Base-by-base conservation (phyloP, 1,284 basidiomycete genomes). In the Puccinia triticina region DNA sequence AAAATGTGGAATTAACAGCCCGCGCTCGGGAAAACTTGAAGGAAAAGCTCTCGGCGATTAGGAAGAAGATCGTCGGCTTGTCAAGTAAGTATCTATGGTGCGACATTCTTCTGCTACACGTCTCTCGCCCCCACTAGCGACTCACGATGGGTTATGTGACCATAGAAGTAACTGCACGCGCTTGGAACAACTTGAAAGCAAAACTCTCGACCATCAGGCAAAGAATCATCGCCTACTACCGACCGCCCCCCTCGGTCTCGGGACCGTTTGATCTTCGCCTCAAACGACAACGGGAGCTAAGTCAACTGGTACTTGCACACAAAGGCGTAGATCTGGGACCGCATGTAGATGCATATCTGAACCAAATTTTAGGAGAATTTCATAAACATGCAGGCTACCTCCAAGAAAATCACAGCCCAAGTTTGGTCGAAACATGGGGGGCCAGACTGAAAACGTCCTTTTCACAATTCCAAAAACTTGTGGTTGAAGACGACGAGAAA, bases 261-360 rank as follows among this genome's bases (percentile, higher is more conserved):
- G 64, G 64, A 3, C 64, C 64, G 43, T 66, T 66, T 66, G 64
- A 66, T 43, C 64, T n/a, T 40, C 37, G 16, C 34, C 23, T 48
- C 66, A 48, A 69, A 69, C 32, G 29, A 69, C 34, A 32, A 40
- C 43, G 37, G 16, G 43, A 26, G 18, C 43, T 46, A 11, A 12
- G 3, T 40, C 64, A 67, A 10, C 21, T n/a, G 40, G 0, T 67
- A 67, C 14, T 43, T 4, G 23, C 8, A 8, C 40, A 43, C 4
- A n/a, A n/a, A 67, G 37, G 32, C 3, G 2, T 43, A n/a, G 64
- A 40, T 66, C 18, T 50, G 18, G 48, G 48, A 50, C 37, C 64
- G 43, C 10, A 66, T 2, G n/a, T 43, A 66, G 23, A 43, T 12
- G 8, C 1, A 66, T 66, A 40, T 43, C 16, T 66, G 37, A 5